Evolutionary conservation across 2,329 filamentous ascomycete genomes (phyloP).

Genomic region (Colletotrichum abscissum): DNA sequence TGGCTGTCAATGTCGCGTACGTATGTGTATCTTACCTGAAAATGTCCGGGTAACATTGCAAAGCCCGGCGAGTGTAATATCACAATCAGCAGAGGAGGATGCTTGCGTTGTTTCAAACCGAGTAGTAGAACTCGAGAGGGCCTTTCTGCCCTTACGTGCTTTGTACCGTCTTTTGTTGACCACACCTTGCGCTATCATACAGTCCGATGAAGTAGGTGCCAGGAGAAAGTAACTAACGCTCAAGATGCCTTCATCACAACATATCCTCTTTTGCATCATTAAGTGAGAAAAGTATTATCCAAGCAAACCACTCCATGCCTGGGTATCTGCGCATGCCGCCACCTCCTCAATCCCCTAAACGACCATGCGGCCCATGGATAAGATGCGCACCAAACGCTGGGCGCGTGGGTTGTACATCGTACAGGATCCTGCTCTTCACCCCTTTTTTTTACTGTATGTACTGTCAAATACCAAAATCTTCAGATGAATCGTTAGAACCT

Average conservation of each 20-base stretch:
- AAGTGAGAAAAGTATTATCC: slow-evolving; percentile 31
- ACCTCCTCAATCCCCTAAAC: background rate
- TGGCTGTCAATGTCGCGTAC: background rate
- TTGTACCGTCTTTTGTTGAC: slow-evolving; percentile 2
- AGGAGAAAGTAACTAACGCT: slow-evolving; percentile 26
- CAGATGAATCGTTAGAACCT: background rate
- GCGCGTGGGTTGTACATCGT: background rate
- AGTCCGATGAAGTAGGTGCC: slow-evolving; percentile 1
- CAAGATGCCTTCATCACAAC: slow-evolving; percentile 25
- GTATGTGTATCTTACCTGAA: background rate
- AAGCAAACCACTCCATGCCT: slow-evolving; percentile 33
- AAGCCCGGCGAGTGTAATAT: background rate
- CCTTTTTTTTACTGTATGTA: slow-evolving; percentile 27
- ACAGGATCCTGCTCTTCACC: slow-evolving; percentile 14
- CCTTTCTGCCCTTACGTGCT: slow-evolving; percentile 4
- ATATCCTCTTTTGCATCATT: slow-evolving; percentile 21
- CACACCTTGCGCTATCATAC: slow-evolving; percentile 30
- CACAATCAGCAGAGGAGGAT: slow-evolving; percentile 1
- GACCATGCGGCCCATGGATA: background rate
- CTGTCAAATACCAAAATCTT: slow-evolving; percentile 17
- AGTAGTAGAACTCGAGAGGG: background rate
- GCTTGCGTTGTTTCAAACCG: background rate
- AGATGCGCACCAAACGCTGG: background rate
- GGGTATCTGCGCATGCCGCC: slow-evolving; percentile 29
- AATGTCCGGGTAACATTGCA: background rate